Evolutionary conservation across 192 early-diverging fungal genomes (phyloP), one percentile per base, ranked within the genome.

Genomic region (Coemansia sp.): DNA sequence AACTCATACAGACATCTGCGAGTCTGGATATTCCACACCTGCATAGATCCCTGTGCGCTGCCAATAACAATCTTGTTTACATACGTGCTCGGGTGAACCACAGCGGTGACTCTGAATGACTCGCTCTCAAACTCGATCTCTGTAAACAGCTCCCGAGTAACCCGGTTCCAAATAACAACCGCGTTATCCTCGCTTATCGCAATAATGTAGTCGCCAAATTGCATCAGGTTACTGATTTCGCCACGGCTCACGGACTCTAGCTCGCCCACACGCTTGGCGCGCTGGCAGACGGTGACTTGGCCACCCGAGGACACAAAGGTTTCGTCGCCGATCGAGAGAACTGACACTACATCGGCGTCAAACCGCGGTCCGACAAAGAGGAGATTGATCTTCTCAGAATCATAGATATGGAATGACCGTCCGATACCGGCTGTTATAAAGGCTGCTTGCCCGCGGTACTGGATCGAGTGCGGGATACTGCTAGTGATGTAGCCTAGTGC

Each of bases 61-160:
- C 88, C 94, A 16, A 98, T 75, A 5, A 98, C 83, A 9, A 99
- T 85, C 79, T 99, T 99, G 88, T 99, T 98, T 38, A 99, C 77
- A 86, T 98, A 99, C 3, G 98, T 98, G 85, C 89, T 92, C 27
- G 98, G 98, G 68, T 99, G 98, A 47, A 98, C 81, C 12, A 97
- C 70, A 0, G 86, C 67, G 8, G 95, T 91, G 9, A 90, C 83
- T 31, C 87, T 86, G 76, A 97, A 96, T 1, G 85, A 68, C 22
- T 85, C 74, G 71, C 52, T 65, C 29, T 87, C 91, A 82, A 96
- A 95, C 61, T 91, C 87, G 41, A 95, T 82, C 65, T 89, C 86
- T 1, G 90, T 89, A 68, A 92, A 88, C 65, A 90, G 71, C 78
- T 95, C 90, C 81, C 79, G 77, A 18, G 85, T 91, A n/a, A 67